These are phyloP conservation scores for Mortierella hygrophila DNA, from an alignment of 192 early-diverging fungal species.

Conservation along the genomic window DNA sequence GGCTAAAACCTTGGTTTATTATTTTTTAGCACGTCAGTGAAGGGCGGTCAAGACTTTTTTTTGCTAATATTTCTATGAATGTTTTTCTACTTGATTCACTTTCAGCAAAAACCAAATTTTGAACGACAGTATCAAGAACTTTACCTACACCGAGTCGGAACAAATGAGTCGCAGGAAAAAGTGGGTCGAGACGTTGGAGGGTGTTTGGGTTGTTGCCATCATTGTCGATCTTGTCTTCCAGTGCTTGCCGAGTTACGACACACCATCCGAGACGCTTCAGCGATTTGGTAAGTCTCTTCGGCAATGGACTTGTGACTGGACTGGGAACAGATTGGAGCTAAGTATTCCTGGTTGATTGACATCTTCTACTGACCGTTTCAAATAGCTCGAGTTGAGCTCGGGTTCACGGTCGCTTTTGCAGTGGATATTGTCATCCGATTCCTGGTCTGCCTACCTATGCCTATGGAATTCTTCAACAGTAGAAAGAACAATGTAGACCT, in stretches of 20 bases:
- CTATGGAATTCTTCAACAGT: constrained; percentile 57
- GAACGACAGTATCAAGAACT: constrained; percentile 41
- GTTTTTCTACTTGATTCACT: background rate
- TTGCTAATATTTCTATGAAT: background rate
- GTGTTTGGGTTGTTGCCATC: constrained; percentile 59
- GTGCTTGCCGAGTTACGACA: constrained; percentile 54
- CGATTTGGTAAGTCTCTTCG: constrained; percentile 40
- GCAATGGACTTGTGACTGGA: background rate
- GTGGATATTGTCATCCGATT: constrained; percentile 64
- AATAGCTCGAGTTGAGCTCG: constrained; percentile 58
- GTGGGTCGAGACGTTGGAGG: constrained; percentile 32
- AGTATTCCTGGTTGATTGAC: background rate
- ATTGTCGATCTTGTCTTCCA: constrained; percentile 65
- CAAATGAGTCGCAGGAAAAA: constrained; percentile 13
- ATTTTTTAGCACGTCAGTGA: background rate
- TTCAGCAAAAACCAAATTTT: constrained; percentile 30
- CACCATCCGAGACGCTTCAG: constrained; percentile 20
- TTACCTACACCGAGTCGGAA: constrained; percentile 12
- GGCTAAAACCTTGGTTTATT: background rate
- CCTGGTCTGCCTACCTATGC: constrained; percentile 35
- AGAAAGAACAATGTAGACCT: constrained; percentile 63
- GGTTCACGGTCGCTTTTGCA: constrained; percentile 63
- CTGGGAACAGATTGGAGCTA: background rate
- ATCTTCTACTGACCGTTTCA: background rate
- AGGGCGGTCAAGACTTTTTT: no score